Evolutionary conservation across 306 rosid species (phyloP).

Genomic region (Rosa rugosa): DNA sequence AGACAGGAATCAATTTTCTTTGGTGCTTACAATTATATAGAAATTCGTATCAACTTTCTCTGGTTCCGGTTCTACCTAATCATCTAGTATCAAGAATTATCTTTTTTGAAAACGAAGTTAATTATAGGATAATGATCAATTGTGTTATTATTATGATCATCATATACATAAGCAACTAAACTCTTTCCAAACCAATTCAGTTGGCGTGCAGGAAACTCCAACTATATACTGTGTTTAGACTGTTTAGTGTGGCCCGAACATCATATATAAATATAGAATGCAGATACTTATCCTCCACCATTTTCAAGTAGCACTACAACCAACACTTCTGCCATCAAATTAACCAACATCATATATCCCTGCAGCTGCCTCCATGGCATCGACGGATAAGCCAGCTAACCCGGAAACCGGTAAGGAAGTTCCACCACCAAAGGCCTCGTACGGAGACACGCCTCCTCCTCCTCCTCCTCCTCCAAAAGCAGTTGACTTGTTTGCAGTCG

Average conservation of each 20-base stretch:
- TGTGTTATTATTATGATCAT: background rate
- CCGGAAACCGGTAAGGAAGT: slow-evolving; percentile 40
- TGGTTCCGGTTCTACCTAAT: background rate
- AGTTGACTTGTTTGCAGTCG: slow-evolving; percentile 28
- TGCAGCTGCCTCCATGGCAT: slow-evolving; percentile 46
- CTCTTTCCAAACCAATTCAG: slow-evolving; percentile 22
- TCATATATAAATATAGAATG: background rate
- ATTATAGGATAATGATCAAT: slow-evolving; percentile 5
- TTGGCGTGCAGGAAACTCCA: slow-evolving; percentile 58
- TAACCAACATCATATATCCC: background rate
- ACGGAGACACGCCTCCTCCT: background rate
- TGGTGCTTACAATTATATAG: background rate
- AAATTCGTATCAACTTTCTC: slow-evolving; percentile 11
- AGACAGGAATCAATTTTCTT: background rate
- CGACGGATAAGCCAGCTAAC: slow-evolving; percentile 51
- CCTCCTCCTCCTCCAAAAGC: slow-evolving; percentile 11
- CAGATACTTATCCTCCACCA: background rate
- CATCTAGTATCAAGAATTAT: background rate
- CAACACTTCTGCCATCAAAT: background rate
- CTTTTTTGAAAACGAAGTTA: too few species aligned
- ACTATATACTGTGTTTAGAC: slow-evolving; percentile 11
- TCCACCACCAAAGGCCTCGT: slow-evolving; percentile 15
- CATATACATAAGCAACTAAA: slow-evolving; percentile 3
- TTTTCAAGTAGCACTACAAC: background rate
- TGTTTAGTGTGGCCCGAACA: background rate